Conservation (phyloP, 1,284 basidiomycete genomes). For the Mycena sp. region DNA sequence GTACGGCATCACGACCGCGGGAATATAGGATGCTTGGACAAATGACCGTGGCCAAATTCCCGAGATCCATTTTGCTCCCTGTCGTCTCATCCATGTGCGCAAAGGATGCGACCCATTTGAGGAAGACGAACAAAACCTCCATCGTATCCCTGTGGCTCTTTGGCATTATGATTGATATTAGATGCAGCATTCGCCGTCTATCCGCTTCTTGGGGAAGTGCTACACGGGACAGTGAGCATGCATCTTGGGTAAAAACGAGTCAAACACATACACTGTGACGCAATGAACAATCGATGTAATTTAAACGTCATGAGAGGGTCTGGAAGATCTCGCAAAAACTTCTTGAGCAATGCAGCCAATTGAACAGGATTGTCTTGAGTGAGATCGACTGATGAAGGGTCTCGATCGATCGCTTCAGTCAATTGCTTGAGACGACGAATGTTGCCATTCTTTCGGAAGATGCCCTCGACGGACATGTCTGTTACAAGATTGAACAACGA, state of each 20-base stretch:
- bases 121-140: slow-evolving; percentile 97
- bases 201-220: slow-evolving; percentile 83
- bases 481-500: slow-evolving; percentile 18
- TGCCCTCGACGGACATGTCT: slow-evolving; percentile 99
- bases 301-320: slow-evolving; percentile 97
- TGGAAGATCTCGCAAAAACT: slow-evolving; percentile 95
- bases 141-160: slow-evolving; percentile 96
- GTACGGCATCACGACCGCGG: slow-evolving; percentile 85
- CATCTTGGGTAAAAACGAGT: background rate
- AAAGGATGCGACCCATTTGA: slow-evolving; percentile 99
- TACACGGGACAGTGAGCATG: slow-evolving; percentile 42
- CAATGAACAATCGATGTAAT: slow-evolving; percentile 89
- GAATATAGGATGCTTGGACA: slow-evolving; percentile 95
- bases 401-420: slow-evolving; percentile 93
- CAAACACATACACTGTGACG: slow-evolving; percentile 80
- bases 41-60: slow-evolving; percentile 97
- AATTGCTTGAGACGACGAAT: slow-evolving; percentile 93
- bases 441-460: slow-evolving; percentile 99
- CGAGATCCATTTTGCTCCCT: slow-evolving; percentile 98
- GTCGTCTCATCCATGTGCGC: slow-evolving; percentile 98
- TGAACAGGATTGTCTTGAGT: slow-evolving; percentile 97
- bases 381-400: slow-evolving; percentile 89
- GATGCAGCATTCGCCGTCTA: slow-evolving; percentile 85
- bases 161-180: slow-evolving; percentile 89
- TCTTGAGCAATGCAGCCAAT: slow-evolving; percentile 95